Evolutionary conservation across 305 asterid species (phyloP).

Genomic region (Rubia peregrina): DNA sequence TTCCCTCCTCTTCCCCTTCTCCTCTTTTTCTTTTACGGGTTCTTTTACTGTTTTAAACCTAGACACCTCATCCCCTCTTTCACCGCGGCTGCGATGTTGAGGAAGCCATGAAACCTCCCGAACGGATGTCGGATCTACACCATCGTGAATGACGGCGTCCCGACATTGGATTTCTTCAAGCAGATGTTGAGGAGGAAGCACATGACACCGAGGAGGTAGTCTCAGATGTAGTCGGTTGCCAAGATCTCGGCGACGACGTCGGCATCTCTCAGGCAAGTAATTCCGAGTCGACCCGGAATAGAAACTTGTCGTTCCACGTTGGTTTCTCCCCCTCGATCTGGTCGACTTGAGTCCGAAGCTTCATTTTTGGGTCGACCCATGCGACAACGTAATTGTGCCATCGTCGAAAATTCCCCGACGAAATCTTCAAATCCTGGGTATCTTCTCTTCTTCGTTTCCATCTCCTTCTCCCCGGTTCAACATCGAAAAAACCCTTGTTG

Average conservation of each 20-base stretch:
- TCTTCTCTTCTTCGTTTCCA: too few species aligned
- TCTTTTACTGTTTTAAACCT: too few species aligned
- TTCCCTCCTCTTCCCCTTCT: too few species aligned
- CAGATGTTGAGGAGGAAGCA: slow-evolving; percentile 65
- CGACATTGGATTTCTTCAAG: slow-evolving; percentile 18
- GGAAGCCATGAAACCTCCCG: slow-evolving; percentile 71
- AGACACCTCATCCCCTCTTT: too few species aligned
- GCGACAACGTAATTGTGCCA: slow-evolving; percentile 68
- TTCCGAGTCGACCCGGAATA: slow-evolving; percentile 60
- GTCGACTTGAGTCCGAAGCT: slow-evolving; percentile 67
- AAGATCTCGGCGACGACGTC: slow-evolving; percentile 63
- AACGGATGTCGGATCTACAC: slow-evolving; percentile 78
- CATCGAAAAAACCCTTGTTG: too few species aligned
- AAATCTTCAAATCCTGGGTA: slow-evolving; percentile 70
- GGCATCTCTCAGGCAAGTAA: slow-evolving; percentile 67
- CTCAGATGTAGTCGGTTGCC: slow-evolving; percentile 60
- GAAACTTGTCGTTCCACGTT: slow-evolving; percentile 88
- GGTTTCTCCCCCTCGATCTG: slow-evolving; percentile 71
- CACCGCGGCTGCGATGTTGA: slow-evolving; percentile 61
- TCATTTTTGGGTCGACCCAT: slow-evolving; percentile 56
- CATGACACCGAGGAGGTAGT: slow-evolving; percentile 60
- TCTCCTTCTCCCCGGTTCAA: too few species aligned
- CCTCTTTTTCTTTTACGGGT: too few species aligned
- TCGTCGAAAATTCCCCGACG: slow-evolving; percentile 52
- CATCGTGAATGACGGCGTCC: slow-evolving; percentile 59